Evolutionary conservation across 352 stramenopile species (phyloP).

Genomic region (Porosira glacialis): DNA sequence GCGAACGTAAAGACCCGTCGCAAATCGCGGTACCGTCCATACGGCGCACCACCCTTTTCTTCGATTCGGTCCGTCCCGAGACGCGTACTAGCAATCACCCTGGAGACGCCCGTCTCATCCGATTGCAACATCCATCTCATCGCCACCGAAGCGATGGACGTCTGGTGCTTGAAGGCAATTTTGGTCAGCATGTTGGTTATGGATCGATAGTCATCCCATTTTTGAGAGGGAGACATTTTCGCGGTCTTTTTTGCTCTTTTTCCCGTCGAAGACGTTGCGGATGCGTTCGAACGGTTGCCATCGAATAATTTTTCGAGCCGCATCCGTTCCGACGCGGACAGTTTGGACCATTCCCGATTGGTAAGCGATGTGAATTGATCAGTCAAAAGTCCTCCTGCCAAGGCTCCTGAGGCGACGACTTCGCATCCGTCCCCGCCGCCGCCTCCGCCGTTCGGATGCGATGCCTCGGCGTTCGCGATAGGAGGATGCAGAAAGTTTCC

Average conservation of each 20-base stretch:
- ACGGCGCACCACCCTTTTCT: conserved; percentile 26
- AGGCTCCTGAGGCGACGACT: conserved; percentile 31
- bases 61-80: conserved; percentile 46
- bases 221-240: no score
- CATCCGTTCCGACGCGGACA: conserved; percentile 12
- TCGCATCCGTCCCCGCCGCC: conserved; percentile 9
- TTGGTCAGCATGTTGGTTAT: conserved; percentile 41
- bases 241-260: no score
- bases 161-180: conserved; percentile 59
- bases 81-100: conserved; percentile 22
- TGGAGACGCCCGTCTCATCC: conserved; percentile 29
- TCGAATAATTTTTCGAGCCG: conserved; percentile 19
- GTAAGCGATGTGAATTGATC: conserved; percentile 23
- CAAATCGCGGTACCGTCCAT: conserved; percentile 38
- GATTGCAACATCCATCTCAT: conserved; percentile 65
- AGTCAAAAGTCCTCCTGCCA: conserved; percentile 60
- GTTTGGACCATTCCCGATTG: conserved; percentile 9
- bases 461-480: conserved; percentile 35
- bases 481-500: conserved; percentile 63
- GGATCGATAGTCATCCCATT: conserved; percentile 22
- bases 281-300: neutral
- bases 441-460: conserved; percentile 18
- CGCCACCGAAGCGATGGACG: conserved; percentile 54
- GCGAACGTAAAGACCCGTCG: conserved; percentile 69
- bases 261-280: no score